A percentile compares a stretch with the other conserved stretches of the same genome.
phyloP scores from a whole-genome alignment of 73 alveolate species.

The Loxodes magnus region DNA sequence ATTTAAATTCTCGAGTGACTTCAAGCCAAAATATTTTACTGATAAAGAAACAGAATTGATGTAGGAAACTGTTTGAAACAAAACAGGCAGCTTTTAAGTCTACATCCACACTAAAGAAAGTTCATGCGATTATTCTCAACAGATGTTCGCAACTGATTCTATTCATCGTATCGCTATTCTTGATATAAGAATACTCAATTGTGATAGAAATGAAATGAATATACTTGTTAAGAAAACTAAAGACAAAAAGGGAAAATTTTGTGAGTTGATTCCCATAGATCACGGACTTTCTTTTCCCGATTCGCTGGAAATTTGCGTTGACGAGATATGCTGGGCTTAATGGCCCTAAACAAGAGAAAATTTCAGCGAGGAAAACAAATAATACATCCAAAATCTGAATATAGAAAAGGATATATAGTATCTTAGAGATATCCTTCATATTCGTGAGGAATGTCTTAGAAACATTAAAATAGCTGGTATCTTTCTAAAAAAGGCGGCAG shows the following conservation, averaged over 20 bases:
- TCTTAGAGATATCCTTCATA: slow-evolving; percentile 58
- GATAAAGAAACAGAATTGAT: slow-evolving; percentile 34
- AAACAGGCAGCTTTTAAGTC: slow-evolving; percentile 82
- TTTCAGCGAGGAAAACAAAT: slow-evolving; percentile 50
- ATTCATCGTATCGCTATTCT: slow-evolving; percentile 89
- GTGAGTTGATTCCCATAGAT: slow-evolving; percentile 87
- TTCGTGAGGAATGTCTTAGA: slow-evolving; percentile 87
- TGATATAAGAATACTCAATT: slow-evolving; percentile 83
- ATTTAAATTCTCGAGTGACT: slow-evolving; percentile 43
- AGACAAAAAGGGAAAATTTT: slow-evolving; percentile 25
- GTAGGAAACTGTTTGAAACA: slow-evolving; percentile 61
- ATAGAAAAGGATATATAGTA: slow-evolving; percentile 65
- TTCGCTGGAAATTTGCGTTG: slow-evolving; percentile 73
- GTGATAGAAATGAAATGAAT: slow-evolving; percentile 94
- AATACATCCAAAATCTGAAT: slow-evolving; percentile 65
- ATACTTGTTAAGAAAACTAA: slow-evolving; percentile 70
- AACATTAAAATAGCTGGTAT: slow-evolving; percentile 78
- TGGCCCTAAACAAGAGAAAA: slow-evolving; percentile 81
- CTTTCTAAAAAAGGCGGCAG: slow-evolving; percentile 75
- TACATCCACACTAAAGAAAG: slow-evolving; percentile 72
- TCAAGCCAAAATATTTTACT: too few species aligned
- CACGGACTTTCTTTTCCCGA: slow-evolving; percentile 92
- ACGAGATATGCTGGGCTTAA: slow-evolving; percentile 90
- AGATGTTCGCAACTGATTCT: slow-evolving; percentile 69
- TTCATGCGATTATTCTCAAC: slow-evolving; percentile 75